These are phyloP conservation scores for Lodderomyces pseudojiufengensis DNA, from an alignment of 1,139 yeast species.

Conservation along the genomic window DNA sequence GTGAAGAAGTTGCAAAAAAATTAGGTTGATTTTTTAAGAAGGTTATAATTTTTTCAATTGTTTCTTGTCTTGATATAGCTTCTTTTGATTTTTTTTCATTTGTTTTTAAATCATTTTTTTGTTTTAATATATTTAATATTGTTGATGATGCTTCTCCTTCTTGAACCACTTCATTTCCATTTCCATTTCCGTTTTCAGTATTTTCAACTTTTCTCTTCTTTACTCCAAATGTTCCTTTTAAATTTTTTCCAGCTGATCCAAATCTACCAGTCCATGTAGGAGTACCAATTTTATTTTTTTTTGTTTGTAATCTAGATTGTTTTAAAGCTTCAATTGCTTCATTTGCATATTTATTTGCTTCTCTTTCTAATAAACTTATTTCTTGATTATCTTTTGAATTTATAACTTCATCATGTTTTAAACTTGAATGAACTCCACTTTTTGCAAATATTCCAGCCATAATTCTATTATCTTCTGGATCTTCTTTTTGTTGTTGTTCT, in stretches of 20 bases:
- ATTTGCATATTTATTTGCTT: constrained; percentile 73
- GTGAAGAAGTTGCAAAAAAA: constrained; percentile 52
- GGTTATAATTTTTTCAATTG: constrained; percentile 31
- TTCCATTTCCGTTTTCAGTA: background rate
- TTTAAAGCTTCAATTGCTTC: constrained; percentile 73
- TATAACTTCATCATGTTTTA: constrained; percentile 77
- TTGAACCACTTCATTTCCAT: background rate
- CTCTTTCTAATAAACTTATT: constrained; percentile 58
- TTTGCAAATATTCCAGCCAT: constrained; percentile 73
- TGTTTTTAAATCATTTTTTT: constrained; percentile 19
- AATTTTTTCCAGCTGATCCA: constrained; percentile 76
- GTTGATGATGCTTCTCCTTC: constrained; percentile 19
- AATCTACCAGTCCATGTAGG: constrained; percentile 97
- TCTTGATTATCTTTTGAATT: constrained; percentile 46
- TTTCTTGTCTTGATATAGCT: constrained; percentile 10
- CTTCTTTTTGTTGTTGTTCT: background rate
- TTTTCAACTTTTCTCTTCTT: constrained; percentile 17
- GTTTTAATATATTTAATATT: constrained; percentile 21
- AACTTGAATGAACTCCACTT: constrained; percentile 70
- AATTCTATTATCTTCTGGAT: constrained; percentile 45
- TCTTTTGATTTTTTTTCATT: constrained; percentile 17
- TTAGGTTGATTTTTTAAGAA: constrained; percentile 33
- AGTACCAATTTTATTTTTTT: constrained; percentile 66
- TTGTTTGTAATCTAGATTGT: constrained; percentile 61
- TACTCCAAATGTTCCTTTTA: constrained; percentile 16